These are phyloP conservation scores for Jamesozyma jinghongensis DNA, from an alignment of 805 yeast genomes.

Conservation along the genomic window DNA sequence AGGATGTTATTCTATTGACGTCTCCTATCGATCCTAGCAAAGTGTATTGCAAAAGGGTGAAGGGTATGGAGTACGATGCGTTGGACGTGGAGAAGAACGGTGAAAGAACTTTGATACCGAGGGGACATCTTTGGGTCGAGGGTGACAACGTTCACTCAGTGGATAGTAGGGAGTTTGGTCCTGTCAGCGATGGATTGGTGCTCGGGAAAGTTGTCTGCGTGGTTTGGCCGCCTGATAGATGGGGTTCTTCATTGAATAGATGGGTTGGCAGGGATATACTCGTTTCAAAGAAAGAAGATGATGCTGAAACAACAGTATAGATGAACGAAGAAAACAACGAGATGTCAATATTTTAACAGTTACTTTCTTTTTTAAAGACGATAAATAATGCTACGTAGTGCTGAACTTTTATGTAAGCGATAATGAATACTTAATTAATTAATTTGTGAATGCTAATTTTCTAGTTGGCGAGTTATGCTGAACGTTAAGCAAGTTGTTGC, in stretches of 20 bases:
- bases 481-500: slow-evolving; percentile 1
- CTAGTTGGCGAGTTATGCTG: not conserved
- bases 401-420: not conserved
- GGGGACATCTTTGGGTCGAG: slow-evolving; percentile 87
- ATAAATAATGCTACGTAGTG: no score
- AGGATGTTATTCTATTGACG: slow-evolving; percentile 69
- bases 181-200: slow-evolving; percentile 71
- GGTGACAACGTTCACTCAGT: slow-evolving; percentile 83
- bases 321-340: no score
- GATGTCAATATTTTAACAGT: no score
- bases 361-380: no score
- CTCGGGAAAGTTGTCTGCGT: slow-evolving; percentile 64
- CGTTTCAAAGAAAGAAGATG: not conserved
- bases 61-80: slow-evolving; percentile 65
- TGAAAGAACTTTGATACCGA: slow-evolving; percentile 46
- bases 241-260: slow-evolving; percentile 32
- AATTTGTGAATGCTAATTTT: slow-evolving; percentile 1
- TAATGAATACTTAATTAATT: no score
- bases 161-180: slow-evolving; percentile 85
- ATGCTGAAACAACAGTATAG: not conserved
- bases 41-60: slow-evolving; percentile 69
- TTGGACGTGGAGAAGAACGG: not conserved
- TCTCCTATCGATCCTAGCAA: slow-evolving; percentile 76
- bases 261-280: slow-evolving; percentile 20
- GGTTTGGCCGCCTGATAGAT: slow-evolving; percentile 59